Conservation (phyloP, 495 filamentous ascomycete genomes). For the Daldinia vernicosa region DNA sequence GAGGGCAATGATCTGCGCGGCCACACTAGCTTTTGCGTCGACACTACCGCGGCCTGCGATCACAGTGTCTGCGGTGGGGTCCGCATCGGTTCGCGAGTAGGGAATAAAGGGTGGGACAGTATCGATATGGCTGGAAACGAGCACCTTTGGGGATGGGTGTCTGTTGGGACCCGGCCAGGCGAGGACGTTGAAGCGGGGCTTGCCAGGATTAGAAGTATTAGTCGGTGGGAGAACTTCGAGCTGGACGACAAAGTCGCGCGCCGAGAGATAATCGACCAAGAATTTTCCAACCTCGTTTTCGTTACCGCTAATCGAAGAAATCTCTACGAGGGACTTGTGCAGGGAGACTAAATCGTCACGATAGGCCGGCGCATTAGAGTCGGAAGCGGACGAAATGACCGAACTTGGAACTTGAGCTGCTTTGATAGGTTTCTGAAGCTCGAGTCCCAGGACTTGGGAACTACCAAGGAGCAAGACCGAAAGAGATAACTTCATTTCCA, state of each 20-base stretch:
- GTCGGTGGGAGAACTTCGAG: slow-evolving; percentile 72
- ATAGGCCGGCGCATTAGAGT: slow-evolving; percentile 45
- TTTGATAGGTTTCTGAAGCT: slow-evolving; percentile 20
- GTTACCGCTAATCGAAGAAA: slow-evolving; percentile 76
- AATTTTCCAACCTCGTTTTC: slow-evolving; percentile 75
- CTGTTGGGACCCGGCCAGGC: slow-evolving; percentile 71
- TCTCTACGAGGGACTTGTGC: slow-evolving; percentile 78
- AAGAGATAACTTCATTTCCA: slow-evolving; percentile 28
- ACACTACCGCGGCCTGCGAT: slow-evolving; percentile 81
- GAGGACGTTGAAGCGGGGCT: slow-evolving; percentile 72
- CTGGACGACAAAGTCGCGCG: slow-evolving; percentile 55
- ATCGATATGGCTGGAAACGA: slow-evolving; percentile 80
- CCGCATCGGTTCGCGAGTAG: slow-evolving; percentile 60
- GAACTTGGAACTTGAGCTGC: slow-evolving; percentile 5
- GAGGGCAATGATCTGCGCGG: slow-evolving; percentile 76
- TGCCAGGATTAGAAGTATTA: slow-evolving; percentile 52
- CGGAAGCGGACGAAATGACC: slow-evolving; percentile 2
- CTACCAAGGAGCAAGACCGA: slow-evolving; percentile 23
- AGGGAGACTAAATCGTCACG: slow-evolving; percentile 70
- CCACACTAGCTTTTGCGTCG: slow-evolving; percentile 90
- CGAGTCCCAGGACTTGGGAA: slow-evolving; percentile 24
- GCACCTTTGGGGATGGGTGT: slow-evolving; percentile 61
- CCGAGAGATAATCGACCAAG: slow-evolving; percentile 70
- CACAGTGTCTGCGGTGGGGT: slow-evolving; percentile 53
- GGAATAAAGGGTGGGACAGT: slow-evolving; percentile 78